Evolutionary conservation across 2,329 filamentous ascomycete genomes (phyloP), one percentile per base, ranked within the genome.

Genomic region (Fusarium sp.): DNA sequence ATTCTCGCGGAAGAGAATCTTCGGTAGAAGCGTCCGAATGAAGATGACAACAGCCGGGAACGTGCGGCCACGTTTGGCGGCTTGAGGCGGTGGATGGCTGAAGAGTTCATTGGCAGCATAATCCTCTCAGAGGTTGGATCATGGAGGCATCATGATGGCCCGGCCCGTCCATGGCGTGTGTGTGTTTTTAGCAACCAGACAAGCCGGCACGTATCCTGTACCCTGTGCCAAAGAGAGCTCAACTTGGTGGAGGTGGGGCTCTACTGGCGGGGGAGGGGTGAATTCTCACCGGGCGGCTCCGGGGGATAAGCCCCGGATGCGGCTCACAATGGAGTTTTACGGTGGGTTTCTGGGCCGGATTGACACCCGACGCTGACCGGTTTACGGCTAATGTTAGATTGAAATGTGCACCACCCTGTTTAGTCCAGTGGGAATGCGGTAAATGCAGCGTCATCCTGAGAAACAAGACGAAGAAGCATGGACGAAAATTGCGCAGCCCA

Each of bases 51-150:
- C 34, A 68, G 51, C 59, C 62, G 54, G 62, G 46, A 65, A 55
- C 55, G 62, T 63, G 69, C 44, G 64, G 63, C 58, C 71, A 74
- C 62, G 55, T 74, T 72, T 71, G 57, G 56, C 56, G 48, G 49
- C 58, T 53, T 44, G 48, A 64, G 63, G 57, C 59, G 59, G 58
- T 74, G 70, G 72, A 65, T 74, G 68, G 72, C 57, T 72, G 44
- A 57, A 44, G 53, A 36, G 49, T 48, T 22, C 31, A 44, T 56
- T 51, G 38, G 38, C 13, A 51, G 34, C 34, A 15, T 8, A 36
- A 15, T n/a, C 17, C 14, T 36, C 15, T n/a, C 8, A 36, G 46
- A 42, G 43, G 56, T 34, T 50, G 45, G 40, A 69, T 58, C 51
- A 66, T 66, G 54, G 40, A 68, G 49, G 40, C 39, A 62, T 50